Base-by-base conservation (phyloP, 163 green algal genomes). In the Chlorella variabilis region DNA sequence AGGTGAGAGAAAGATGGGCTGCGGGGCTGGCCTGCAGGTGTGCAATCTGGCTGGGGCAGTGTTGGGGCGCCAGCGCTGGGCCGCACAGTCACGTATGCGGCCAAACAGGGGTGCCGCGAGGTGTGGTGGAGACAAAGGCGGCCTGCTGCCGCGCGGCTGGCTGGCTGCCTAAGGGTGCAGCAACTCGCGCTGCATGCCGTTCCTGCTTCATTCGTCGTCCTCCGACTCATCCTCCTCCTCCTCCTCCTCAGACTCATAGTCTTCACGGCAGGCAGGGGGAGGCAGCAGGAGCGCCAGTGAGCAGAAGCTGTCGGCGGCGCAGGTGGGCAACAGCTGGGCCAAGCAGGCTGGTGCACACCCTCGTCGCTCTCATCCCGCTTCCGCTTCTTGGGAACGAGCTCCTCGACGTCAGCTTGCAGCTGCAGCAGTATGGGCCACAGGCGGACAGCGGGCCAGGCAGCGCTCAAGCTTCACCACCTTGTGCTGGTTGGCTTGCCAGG, bases 181-280 rank as follows among this genome's bases (percentile, higher is more conserved):
- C 4, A 3, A n/a, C 13, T 45, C 1, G 59, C 15, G 11, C 33
- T 31, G 61, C 61, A 11, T 56, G 4, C 66, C n/a, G n/a, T n/a
- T n/a, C n/a, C n/a, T n/a, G n/a, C n/a, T 51, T 67, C 48, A 63
- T 11, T 78, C 71, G 34, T 80, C 56, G 3, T 80, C 73, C 15
- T 80, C 73, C n/a, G n/a, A n/a, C 17, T 70, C 73, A 0, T 77
- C 67, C 42, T 76, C 68, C 29, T 76, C 68, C 45, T 76, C 75
- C 23, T 76, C 78, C 2, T 82, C 76, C 63, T 75, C 61, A 5
- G 67, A 33, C 76, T 83, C 77, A 15, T 83, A 73, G 38, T 83
- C 77, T 69, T 45, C 68, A 62, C 0, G 54, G 20, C 54, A 62
- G 54, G 15, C 4, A n/a, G 23, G 9, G 25, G 54, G 11, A 54